Evolutionary conservation across 495 filamentous ascomycete species (phyloP).

Genomic region (Baudoinia panamericana): DNA sequence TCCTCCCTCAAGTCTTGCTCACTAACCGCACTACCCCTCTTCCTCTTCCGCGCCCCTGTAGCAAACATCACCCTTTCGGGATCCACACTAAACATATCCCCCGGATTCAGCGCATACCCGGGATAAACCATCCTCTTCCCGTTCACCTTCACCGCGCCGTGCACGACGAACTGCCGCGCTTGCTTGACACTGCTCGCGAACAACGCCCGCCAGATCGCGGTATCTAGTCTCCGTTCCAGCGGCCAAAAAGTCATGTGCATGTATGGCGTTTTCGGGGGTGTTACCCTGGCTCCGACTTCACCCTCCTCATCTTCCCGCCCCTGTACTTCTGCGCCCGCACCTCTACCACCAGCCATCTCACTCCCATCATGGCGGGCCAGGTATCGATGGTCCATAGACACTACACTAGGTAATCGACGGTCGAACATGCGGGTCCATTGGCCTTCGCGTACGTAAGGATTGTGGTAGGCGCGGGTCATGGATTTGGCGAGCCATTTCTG

Average conservation of each 20-base stretch:
- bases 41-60: conserved; percentile 60
- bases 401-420: conserved; percentile 58
- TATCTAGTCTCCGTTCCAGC: conserved; percentile 78
- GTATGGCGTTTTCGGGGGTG: conserved; percentile 59
- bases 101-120: conserved; percentile 89
- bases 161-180: conserved; percentile 84
- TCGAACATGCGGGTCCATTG: conserved; percentile 90
- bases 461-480: conserved; percentile 72
- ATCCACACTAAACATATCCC: conserved; percentile 94
- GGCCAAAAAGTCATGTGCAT: conserved; percentile 89
- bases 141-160: conserved; percentile 90
- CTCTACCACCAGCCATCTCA: conserved; percentile 47
- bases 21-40: conserved; percentile 24
- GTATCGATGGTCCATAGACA: conserved; percentile 66
- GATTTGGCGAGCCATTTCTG: conserved; percentile 94
- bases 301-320: background rate
- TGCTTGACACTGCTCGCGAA: conserved; percentile 93
- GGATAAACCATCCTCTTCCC: conserved; percentile 92
- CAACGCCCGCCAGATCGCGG: conserved; percentile 78
- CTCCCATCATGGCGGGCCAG: conserved; percentile 72
- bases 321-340: background rate
- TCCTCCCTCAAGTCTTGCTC: conserved; percentile 22
- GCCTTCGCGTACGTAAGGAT: conserved; percentile 78
- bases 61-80: conserved; percentile 74
- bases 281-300: conserved; percentile 12